phyloP scores from a whole-genome alignment of 257 asterid species.

The Leptodermis oblonga region DNA sequence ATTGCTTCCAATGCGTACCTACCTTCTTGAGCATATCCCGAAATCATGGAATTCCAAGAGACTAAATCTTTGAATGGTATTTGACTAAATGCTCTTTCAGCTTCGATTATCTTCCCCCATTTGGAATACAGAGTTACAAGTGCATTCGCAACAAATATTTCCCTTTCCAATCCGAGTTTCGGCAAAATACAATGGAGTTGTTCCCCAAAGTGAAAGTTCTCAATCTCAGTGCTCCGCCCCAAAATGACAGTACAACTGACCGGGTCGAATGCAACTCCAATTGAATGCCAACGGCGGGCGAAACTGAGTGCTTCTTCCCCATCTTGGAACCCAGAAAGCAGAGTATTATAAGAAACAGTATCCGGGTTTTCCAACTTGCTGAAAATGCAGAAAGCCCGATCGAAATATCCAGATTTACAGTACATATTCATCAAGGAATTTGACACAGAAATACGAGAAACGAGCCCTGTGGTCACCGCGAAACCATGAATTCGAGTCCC shows the following conservation, averaged over 20 bases:
- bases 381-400: slow-evolving; percentile 48
- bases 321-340: slow-evolving; percentile 67
- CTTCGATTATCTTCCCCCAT: slow-evolving; percentile 51
- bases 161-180: slow-evolving; percentile 52
- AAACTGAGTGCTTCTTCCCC: slow-evolving; percentile 52
- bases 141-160: slow-evolving; percentile 67
- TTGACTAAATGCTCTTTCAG: slow-evolving; percentile 51
- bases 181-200: slow-evolving; percentile 55
- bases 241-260: slow-evolving; percentile 61
- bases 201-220: slow-evolving; percentile 50
- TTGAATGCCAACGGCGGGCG: slow-evolving; percentile 48
- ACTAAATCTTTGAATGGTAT: slow-evolving; percentile 66
- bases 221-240: slow-evolving; percentile 56
- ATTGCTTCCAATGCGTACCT: slow-evolving; percentile 48
- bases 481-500: slow-evolving; percentile 72
- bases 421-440: slow-evolving; percentile 89
- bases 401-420: slow-evolving; percentile 45
- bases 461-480: slow-evolving; percentile 42
- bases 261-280: slow-evolving; percentile 58
- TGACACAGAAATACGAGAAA: slow-evolving; percentile 40
- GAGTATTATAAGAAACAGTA: slow-evolving; percentile 69
- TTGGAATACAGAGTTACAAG: slow-evolving; percentile 71
- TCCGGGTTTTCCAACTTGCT: slow-evolving; percentile 51
- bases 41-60: slow-evolving; percentile 88
- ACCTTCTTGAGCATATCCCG: slow-evolving; percentile 84